phyloP scores from a whole-genome alignment of 2,329 filamentous ascomycete species.

The Colletotrichum cereale region DNA sequence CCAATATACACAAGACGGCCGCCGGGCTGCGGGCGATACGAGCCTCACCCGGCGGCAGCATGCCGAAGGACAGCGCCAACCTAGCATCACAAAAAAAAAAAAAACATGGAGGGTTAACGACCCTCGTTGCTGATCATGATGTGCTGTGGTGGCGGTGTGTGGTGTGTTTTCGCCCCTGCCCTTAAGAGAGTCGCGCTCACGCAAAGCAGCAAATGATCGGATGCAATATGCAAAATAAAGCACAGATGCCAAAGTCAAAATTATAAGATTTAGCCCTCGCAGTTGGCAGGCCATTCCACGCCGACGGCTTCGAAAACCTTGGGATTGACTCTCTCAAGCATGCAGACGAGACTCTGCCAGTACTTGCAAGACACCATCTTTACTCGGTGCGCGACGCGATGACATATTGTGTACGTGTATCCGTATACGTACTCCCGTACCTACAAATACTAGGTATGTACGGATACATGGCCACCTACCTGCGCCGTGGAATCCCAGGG shows the following conservation, averaged over 20 bases:
- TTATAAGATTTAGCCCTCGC: conserved; percentile 10
- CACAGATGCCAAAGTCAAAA: conserved; percentile 28
- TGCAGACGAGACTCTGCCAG: conserved; percentile 11
- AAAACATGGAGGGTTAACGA: background rate
- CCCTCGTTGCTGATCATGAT: background rate
- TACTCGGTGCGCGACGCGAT: background rate
- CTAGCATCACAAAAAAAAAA: background rate
- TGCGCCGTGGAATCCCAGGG: conserved; percentile 17
- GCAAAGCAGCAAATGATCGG: conserved; percentile 25
- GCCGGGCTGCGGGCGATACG: conserved; percentile 13
- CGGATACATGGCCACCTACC: background rate
- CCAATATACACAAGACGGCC: conserved; percentile 12
- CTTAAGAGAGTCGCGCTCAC: conserved; percentile 20
- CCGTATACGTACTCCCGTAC: background rate
- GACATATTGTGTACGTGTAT: background rate
- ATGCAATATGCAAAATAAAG: conserved; percentile 31
- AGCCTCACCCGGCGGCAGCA: conserved; percentile 10
- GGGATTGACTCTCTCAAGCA: conserved; percentile 10
- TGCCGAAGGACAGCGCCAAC: conserved; percentile 25
- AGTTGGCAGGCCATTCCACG: conserved; percentile 31
- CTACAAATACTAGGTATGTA: too few species aligned
- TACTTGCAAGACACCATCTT: conserved; percentile 33
- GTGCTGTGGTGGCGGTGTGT: background rate
- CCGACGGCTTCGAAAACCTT: conserved; percentile 7
- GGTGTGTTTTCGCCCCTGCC: background rate